Percentiles rank a stretch among this genome's conserved stretches.
phyloP scores from a whole-genome alignment of 768 basidiomycete genomes.

The Rossbeevera mucosa region DNA sequence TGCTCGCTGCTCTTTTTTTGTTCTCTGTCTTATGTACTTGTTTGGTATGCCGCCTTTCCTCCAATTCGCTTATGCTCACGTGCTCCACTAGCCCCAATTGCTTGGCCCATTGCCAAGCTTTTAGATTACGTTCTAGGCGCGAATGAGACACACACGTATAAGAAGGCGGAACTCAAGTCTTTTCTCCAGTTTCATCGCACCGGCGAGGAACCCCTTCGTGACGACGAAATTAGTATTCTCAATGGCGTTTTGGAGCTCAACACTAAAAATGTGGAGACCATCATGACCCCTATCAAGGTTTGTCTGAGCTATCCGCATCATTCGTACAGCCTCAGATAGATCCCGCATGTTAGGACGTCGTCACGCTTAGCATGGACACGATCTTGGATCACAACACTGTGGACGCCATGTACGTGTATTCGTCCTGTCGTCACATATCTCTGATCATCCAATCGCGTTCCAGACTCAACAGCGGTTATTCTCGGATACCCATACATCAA shows the following conservation, averaged over 20 bases:
- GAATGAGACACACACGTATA: constrained; percentile 70
- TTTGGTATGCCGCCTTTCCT: constrained; percentile 28
- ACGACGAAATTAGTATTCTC: constrained; percentile 78
- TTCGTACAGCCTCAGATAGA: background rate
- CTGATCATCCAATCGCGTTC: constrained; percentile 7
- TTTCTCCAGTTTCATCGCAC: constrained; percentile 78
- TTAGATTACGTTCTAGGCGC: constrained; percentile 79
- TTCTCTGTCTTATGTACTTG: constrained; percentile 68
- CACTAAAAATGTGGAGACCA: constrained; percentile 66
- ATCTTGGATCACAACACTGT: constrained; percentile 76
- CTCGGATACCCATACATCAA: constrained; percentile 85
- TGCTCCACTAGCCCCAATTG: constrained; percentile 56
- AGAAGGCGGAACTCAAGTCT: constrained; percentile 74
- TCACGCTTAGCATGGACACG: constrained; percentile 73
- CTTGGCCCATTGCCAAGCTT: constrained; percentile 64
- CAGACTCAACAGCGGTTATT: constrained; percentile 79
- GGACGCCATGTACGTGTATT: constrained; percentile 58
- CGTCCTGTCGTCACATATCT: background rate
- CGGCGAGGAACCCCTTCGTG: constrained; percentile 68
- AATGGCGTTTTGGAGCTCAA: constrained; percentile 79
- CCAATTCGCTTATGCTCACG: background rate
- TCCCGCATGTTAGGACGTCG: constrained; percentile 55
- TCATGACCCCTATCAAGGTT: constrained; percentile 80
- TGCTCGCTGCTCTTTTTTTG: constrained; percentile 71
- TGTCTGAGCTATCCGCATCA: background rate